phyloP scores from a whole-genome alignment of 257 asterid species.

The Striga asiatica region DNA sequence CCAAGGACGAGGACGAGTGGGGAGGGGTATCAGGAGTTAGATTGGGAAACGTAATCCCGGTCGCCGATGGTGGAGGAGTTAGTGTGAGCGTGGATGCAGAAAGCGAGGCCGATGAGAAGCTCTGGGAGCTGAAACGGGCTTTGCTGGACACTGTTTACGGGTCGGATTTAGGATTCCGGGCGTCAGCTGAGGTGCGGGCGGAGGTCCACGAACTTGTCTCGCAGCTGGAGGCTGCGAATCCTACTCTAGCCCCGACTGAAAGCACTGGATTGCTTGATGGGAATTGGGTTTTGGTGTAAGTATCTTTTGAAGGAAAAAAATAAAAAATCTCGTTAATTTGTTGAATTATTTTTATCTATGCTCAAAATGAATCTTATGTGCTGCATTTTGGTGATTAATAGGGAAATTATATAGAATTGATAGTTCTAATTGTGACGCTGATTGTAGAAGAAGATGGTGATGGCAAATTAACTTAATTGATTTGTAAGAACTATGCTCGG shows the following conservation, averaged over 20 bases:
- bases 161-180: conserved; percentile 67
- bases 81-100: conserved; percentile 6
- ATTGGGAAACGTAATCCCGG: conserved; percentile 38
- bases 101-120: conserved; percentile 27
- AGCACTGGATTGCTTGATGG: conserved; percentile 73
- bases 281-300: conserved; percentile 86
- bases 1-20: conserved; percentile 68
- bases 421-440: too few species aligned
- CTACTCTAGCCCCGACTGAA: conserved; percentile 72
- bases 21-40: conserved; percentile 22
- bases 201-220: conserved; percentile 76
- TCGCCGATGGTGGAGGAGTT: conserved; percentile 16
- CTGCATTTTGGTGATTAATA: too few species aligned
- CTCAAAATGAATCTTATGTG: too few species aligned
- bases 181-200: conserved; percentile 71
- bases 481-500: too few species aligned
- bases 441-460: too few species aligned
- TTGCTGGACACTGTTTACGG: conserved; percentile 73
- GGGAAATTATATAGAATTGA: too few species aligned
- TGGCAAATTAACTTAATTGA: too few species aligned
- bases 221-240: conserved; percentile 83
- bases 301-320: too few species aligned
- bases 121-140: conserved; percentile 56
- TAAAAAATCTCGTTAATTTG: too few species aligned
- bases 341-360: too few species aligned